A percentile compares a stretch with the other conserved stretches of the same genome.
Conservation (phyloP, 2,329 filamentous ascomycete species). For the Hymenoscyphus salicellus region DNA sequence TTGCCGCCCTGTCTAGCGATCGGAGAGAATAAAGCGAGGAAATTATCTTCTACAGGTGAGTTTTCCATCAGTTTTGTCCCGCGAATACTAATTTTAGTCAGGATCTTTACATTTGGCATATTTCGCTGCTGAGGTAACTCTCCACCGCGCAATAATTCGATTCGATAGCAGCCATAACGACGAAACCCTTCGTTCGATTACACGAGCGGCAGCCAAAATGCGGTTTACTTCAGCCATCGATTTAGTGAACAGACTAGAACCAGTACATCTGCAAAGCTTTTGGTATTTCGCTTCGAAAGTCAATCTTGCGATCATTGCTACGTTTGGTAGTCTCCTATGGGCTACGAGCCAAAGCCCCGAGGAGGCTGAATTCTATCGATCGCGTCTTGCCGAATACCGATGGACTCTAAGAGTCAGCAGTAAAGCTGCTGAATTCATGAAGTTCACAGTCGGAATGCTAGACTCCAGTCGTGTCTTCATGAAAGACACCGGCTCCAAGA, state of each 20-base stretch:
- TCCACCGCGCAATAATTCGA: slow-evolving; percentile 50
- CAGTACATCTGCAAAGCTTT: slow-evolving; percentile 45
- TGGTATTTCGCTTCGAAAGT: slow-evolving; percentile 88
- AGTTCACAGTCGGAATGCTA: slow-evolving; percentile 31
- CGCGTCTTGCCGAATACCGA: slow-evolving; percentile 28
- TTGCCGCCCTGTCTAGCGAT: slow-evolving; percentile 46
- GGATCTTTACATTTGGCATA: slow-evolving; percentile 51
- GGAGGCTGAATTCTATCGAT: slow-evolving; percentile 29
- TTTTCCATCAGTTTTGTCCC: neutral
- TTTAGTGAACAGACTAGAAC: slow-evolving; percentile 42
- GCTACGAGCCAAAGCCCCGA: slow-evolving; percentile 26
- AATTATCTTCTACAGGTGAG: slow-evolving; percentile 39
- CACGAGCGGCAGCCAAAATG: slow-evolving; percentile 38
- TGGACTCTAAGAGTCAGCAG: slow-evolving; percentile 31
- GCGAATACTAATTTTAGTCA: slow-evolving; percentile 12
- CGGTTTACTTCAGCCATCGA: slow-evolving; percentile 42
- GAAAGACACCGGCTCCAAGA: slow-evolving; percentile 23
- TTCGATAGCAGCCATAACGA: slow-evolving; percentile 36
- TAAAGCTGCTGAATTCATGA: slow-evolving; percentile 32
- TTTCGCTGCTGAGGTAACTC: slow-evolving; percentile 49
- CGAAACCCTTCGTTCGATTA: slow-evolving; percentile 22
- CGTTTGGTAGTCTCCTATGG: slow-evolving; percentile 56
- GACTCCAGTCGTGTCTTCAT: slow-evolving; percentile 29
- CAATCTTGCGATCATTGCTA: slow-evolving; percentile 92
- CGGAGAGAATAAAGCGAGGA: slow-evolving; percentile 41